A percentile compares a stretch with the other conserved stretches of the same genome.
Conservation (phyloP, 2,329 filamentous ascomycete species). For the Neonectria coccinea region DNA sequence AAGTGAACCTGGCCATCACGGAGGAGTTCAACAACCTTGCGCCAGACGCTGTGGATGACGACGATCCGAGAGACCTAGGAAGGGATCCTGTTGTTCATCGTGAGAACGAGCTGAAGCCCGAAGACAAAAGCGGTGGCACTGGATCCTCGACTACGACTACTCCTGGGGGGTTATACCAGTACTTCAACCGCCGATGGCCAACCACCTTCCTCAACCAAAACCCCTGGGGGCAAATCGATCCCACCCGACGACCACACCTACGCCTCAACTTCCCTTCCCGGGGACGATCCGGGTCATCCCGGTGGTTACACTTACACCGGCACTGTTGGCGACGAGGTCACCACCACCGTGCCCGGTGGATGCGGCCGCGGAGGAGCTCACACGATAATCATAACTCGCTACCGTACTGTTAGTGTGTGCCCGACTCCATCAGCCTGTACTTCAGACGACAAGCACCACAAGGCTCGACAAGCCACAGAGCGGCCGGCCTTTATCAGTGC, state of each 20-base stretch:
- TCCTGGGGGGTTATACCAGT: background rate
- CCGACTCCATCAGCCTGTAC: background rate
- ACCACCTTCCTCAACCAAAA: background rate
- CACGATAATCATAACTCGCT: background rate
- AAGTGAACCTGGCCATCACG: slow-evolving; percentile 4
- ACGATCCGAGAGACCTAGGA: background rate
- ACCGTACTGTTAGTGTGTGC: background rate
- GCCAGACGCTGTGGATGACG: background rate
- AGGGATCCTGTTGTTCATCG: background rate
- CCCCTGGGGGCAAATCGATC: background rate
- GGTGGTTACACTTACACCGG: background rate
- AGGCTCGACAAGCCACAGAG: background rate
- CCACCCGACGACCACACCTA: background rate
- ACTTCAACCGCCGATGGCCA: background rate
- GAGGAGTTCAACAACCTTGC: background rate
- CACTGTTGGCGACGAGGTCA: background rate
- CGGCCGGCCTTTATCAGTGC: background rate
- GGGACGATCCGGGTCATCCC: background rate
- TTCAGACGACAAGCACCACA: background rate
- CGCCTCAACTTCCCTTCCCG: background rate
- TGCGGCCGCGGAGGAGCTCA: slow-evolving; percentile 1
- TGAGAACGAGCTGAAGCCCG: background rate
- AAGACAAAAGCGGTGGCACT: background rate
- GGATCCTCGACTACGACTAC: background rate
- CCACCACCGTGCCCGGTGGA: background rate